These are phyloP conservation scores for Ophiostoma pallidulum DNA, from an alignment of 2,329 filamentous ascomycete genomes.

Conservation along the genomic window DNA sequence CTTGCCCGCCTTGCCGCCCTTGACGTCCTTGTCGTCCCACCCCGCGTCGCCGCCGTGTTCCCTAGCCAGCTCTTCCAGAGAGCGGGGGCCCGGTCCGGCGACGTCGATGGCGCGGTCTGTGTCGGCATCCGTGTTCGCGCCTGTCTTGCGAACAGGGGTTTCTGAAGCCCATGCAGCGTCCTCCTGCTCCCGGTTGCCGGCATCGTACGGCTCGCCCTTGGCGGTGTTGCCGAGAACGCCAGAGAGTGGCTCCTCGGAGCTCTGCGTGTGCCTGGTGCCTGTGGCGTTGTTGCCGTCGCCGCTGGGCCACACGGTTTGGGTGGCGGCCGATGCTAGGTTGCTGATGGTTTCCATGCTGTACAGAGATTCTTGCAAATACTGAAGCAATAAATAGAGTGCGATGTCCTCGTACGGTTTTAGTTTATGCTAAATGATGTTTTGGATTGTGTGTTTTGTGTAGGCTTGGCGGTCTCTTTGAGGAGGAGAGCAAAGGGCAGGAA, in stretches of 20 bases:
- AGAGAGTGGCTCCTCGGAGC: conserved; percentile 56
- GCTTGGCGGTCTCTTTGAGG: no score
- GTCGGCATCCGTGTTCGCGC: no score
- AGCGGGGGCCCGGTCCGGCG: conserved; percentile 35
- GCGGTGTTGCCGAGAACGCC: conserved; percentile 59
- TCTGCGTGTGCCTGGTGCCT: conserved; percentile 26
- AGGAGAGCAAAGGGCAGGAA: no score
- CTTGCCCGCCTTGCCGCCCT: no score
- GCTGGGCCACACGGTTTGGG: conserved; percentile 39
- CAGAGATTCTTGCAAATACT: background rate
- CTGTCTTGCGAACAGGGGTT: background rate
- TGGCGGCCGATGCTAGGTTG: conserved; percentile 41
- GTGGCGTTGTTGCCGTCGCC: background rate
- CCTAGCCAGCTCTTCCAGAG: conserved; percentile 29
- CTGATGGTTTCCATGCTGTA: conserved; percentile 54
- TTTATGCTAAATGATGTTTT: no score
- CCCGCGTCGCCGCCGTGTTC: conserved; percentile 26
- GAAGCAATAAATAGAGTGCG: background rate
- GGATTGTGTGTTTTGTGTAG: no score
- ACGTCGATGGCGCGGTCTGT: conserved; percentile 21
- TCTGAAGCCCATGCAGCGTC: background rate
- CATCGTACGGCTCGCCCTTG: conserved; percentile 65
- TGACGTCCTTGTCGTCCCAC: no score
- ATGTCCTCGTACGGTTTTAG: no score
- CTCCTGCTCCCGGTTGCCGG: conserved; percentile 47